Conservation (phyloP, 257 asterid genomes). For the Solanum bulbocastanum region DNA sequence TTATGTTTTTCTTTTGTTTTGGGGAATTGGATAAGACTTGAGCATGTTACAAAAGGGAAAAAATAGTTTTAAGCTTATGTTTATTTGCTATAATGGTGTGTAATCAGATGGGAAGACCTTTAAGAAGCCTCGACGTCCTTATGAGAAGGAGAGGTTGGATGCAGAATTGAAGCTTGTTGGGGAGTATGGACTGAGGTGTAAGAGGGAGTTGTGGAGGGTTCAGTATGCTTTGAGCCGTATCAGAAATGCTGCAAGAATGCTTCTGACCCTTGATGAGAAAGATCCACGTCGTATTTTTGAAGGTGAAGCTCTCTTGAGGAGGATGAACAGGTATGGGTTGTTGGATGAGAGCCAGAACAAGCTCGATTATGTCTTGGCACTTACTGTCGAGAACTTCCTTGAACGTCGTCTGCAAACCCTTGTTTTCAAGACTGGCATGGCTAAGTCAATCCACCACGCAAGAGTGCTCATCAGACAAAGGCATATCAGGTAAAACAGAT, state of each 20-base stretch:
- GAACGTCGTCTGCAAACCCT: conserved; percentile 87
- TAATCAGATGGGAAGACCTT: conserved; percentile 72
- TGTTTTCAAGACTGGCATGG: conserved; percentile 87
- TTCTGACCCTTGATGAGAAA: conserved; percentile 76
- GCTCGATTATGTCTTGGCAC: conserved; percentile 82
- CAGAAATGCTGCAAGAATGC: conserved; percentile 64
- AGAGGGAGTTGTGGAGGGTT: conserved; percentile 93
- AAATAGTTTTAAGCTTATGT: neutral
- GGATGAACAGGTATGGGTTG: conserved; percentile 73
- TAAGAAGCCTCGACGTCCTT: conserved; percentile 87
- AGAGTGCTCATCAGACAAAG: conserved; percentile 80
- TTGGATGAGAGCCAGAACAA: conserved; percentile 84
- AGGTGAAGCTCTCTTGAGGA: conserved; percentile 85
- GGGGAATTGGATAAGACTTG: neutral
- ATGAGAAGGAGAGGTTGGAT: conserved; percentile 84
- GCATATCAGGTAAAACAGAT: conserved; percentile 56
- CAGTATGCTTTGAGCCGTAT: conserved; percentile 84
- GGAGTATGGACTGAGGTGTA: conserved; percentile 76
- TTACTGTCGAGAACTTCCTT: conserved; percentile 77
- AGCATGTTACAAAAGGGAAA: neutral
- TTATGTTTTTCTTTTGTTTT: neutral
- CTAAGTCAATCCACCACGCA: conserved; percentile 87
- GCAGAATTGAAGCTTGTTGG: conserved; percentile 85
- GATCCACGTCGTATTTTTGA: conserved; percentile 76
- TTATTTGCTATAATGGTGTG: neutral